Evolutionary conservation across 176 grass and related monocot species (phyloP).

Genomic region (Rhipidocladum racemiflorum): DNA sequence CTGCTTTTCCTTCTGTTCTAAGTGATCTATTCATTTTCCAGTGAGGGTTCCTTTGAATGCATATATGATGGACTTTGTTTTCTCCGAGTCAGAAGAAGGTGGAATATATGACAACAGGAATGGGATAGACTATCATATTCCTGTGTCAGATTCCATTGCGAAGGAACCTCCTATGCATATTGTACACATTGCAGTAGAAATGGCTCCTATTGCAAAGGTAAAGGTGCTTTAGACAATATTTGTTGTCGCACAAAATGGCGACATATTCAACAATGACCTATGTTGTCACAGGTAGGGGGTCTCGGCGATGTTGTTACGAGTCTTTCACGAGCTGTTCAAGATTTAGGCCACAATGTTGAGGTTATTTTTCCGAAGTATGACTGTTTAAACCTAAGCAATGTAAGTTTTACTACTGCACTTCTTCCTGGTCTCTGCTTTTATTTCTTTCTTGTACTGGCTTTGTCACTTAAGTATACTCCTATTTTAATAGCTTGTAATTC

Average conservation of each 20-base stretch:
- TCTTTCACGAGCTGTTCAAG: conserved; percentile 94
- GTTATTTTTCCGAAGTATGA: conserved; percentile 96
- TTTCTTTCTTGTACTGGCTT: neutral
- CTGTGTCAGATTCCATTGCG: conserved; percentile 54
- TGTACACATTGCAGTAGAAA: conserved; percentile 91
- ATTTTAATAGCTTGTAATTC: neutral
- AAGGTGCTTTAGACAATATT: neutral
- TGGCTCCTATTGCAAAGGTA: conserved; percentile 99
- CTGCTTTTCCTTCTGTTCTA: neutral
- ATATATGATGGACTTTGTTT: conserved; percentile 99
- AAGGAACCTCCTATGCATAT: conserved; percentile 96
- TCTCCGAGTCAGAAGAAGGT: conserved; percentile 87
- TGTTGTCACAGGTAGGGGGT: conserved; percentile 70
- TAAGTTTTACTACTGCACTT: conserved; percentile 50
- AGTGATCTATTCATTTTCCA: conserved; percentile 35
- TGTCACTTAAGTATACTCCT: neutral
- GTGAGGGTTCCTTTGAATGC: conserved; percentile 88
- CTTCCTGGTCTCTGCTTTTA: neutral
- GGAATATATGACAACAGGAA: conserved; percentile 89
- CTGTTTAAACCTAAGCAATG: conserved; percentile 82
- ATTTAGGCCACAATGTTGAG: conserved; percentile 94
- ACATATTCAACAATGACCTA: neutral
- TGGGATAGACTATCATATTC: conserved; percentile 90
- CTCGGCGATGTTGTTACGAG: conserved; percentile 97
- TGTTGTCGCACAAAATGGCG: neutral